These are phyloP conservation scores for Exutisphaerella laricina DNA, from an alignment of 2,329 filamentous ascomycete species.

Conservation along the genomic window DNA sequence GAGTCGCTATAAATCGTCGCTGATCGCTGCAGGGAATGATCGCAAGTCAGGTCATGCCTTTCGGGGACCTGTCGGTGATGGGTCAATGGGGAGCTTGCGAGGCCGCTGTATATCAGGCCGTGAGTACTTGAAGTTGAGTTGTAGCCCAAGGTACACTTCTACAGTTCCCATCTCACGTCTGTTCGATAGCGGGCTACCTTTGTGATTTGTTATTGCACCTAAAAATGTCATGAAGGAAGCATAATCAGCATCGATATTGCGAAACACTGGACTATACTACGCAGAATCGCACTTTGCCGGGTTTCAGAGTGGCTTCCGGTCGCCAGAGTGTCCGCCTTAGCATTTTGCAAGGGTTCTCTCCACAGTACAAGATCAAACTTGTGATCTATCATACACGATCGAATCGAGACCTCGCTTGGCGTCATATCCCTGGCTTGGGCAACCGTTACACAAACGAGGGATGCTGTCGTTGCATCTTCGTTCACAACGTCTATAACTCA, in stretches of 20 bases:
- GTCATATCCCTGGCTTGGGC: too few relatives aligned
- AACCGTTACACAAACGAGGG: not conserved
- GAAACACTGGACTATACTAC: too few relatives aligned
- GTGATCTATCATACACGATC: not conserved
- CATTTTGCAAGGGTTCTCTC: too few relatives aligned
- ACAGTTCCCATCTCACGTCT: not conserved
- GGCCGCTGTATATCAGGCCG: slow-evolving; percentile 25
- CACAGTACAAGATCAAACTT: not conserved
- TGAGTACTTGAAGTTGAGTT: slow-evolving; percentile 3
- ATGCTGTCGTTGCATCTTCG: slow-evolving; percentile 1
- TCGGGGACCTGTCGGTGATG: slow-evolving; percentile 32
- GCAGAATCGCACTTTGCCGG: too few relatives aligned
- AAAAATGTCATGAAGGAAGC: too few relatives aligned
- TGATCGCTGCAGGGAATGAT: slow-evolving; percentile 29
- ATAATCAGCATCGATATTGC: too few relatives aligned
- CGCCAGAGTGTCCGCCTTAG: too few relatives aligned
- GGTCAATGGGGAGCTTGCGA: slow-evolving; percentile 33
- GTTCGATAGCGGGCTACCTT: too few relatives aligned
- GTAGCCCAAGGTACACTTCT: not conserved
- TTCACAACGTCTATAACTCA: too few relatives aligned
- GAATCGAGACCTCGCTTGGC: not conserved
- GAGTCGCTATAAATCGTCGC: not conserved
- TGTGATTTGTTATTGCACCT: too few relatives aligned
- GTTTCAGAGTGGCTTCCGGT: too few relatives aligned
- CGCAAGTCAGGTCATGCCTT: slow-evolving; percentile 35